Conservation (phyloP, 1,284 basidiomycete genomes). For the Mixia osmundae region DNA sequence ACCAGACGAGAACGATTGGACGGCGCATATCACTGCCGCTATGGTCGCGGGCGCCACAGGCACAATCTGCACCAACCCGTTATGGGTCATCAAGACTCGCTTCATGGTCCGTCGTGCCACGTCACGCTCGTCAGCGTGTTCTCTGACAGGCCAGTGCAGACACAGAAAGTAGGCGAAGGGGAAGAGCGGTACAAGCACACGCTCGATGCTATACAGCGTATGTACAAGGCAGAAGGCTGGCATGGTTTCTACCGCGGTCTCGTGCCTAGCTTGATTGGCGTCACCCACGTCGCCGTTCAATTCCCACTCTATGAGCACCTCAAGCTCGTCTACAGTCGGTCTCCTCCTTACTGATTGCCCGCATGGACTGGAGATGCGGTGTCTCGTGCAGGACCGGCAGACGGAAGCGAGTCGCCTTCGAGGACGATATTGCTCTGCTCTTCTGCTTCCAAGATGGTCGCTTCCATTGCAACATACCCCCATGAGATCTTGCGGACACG, state of each 20-base stretch:
- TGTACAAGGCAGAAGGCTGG: constrained; percentile 61
- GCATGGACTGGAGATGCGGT: constrained; percentile 8
- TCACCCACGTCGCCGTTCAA: constrained; percentile 77
- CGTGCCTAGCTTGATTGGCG: constrained; percentile 65
- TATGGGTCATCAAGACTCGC: constrained; percentile 92
- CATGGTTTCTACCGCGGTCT: constrained; percentile 77
- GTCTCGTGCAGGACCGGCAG: constrained; percentile 23
- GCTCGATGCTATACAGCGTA: constrained; percentile 56
- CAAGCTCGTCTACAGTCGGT: constrained; percentile 58
- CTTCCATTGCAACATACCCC: constrained; percentile 77
- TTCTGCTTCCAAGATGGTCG: constrained; percentile 74
- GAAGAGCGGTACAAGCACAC: constrained; percentile 65
- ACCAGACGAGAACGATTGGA: constrained; percentile 10
- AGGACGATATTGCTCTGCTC: constrained; percentile 60
- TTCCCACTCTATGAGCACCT: constrained; percentile 87
- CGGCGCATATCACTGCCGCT: constrained; percentile 61
- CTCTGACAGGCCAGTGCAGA: not conserved
- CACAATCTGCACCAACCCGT: constrained; percentile 69
- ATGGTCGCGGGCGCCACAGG: constrained; percentile 79
- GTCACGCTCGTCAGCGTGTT: not conserved
- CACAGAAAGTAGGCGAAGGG: constrained; percentile 38
- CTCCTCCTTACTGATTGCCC: constrained; percentile 2
- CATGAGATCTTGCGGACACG: constrained; percentile 86
- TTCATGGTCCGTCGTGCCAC: constrained; percentile 51
- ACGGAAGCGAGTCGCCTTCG: constrained; percentile 34